Evolutionary conservation across 352 stramenopile genomes (phyloP).

Genomic region (Pythium oligandrum): DNA sequence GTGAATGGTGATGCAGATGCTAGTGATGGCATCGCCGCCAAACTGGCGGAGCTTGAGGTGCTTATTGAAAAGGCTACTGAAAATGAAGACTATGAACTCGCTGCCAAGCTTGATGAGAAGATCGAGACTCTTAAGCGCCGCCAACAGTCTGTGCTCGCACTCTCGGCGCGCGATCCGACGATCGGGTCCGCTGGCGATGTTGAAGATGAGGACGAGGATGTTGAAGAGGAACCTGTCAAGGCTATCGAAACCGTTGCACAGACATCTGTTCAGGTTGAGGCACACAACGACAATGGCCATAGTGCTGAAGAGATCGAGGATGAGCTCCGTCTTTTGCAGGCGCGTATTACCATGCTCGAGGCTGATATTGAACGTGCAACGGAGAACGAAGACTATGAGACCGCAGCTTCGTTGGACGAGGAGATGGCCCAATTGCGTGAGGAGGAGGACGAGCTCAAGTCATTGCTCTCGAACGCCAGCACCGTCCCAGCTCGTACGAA

Average conservation of each 20-base stretch:
- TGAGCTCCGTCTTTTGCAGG: conserved; percentile 36
- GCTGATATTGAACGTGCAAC: conserved; percentile 64
- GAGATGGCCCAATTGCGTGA: conserved; percentile 52
- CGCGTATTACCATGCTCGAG: conserved; percentile 50
- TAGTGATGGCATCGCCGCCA: conserved; percentile 51
- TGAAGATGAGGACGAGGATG: conserved; percentile 12
- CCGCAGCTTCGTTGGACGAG: conserved; percentile 50
- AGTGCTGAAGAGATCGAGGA: conserved; percentile 19
- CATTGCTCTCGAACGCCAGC: conserved; percentile 19
- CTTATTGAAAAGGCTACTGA: conserved; percentile 75
- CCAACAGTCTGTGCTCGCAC: conserved; percentile 34
- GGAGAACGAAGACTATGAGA: conserved; percentile 68
- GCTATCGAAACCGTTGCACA: too few relatives aligned
- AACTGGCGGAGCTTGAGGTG: conserved; percentile 54
- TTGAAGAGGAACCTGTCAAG: conserved; percentile 2
- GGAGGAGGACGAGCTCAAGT: conserved; percentile 40
- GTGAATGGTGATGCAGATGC: conserved; percentile 20
- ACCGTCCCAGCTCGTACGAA: too few relatives aligned
- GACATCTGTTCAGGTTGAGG: conserved; percentile 30
- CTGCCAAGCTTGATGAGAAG: conserved; percentile 70
- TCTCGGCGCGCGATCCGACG: conserved; percentile 13
- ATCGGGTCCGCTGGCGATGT: conserved; percentile 15
- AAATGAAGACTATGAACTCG: conserved; percentile 78
- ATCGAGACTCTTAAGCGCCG: conserved; percentile 55
- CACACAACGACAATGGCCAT: conserved; percentile 18